Evolutionary conservation across 176 grass and related monocot genomes (phyloP), one percentile per base, ranked within the genome.

Genomic region (Rhynchospora pubera): DNA sequence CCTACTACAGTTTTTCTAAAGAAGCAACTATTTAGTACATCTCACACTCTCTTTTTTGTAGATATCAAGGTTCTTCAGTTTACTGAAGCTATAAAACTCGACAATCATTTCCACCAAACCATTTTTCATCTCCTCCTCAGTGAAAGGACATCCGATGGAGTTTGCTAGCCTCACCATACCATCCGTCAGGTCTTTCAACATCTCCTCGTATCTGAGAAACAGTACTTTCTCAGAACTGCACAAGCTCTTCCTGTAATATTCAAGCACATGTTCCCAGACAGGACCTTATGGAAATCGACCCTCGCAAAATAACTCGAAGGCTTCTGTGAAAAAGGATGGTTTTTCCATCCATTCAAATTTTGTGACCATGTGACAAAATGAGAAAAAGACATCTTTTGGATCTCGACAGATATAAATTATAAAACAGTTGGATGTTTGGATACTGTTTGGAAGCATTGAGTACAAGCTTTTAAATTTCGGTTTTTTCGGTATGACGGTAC

Each of bases 121-220:
- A 65, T 65, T 30, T 30, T 65, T 65, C 26, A 24, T 30, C 11
- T 65, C 62, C 22, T 65, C 62, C 11, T 65, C 22, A 24, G 62
- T 22, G 11, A 65, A 65, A 5, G 62, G 62, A n/a, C 16, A 65
- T 12, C 62, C 62, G 3, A 65, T 65, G 26, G 23, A 65, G 22
- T 65, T 30, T 30, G 62, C 62, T 65, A 65, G 7, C 26, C 62
- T 65, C 16, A 24, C 23, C 10, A 65, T n/a, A 65, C 26, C 9
- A 9, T n/a, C 26, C 19, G 23, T 30, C 1, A n/a, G 19, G 62
- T 65, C 62, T n/a, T 88, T 26, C 0, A 85, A 8, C 74, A 85
- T 80, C 16, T 85, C 75, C 34, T 85, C 84, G 26, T 85, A 85
- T 6, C 30, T 18, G 11, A 85, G 28, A 59, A 85, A 80, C 18